Evolutionary conservation across 2,329 filamentous ascomycete genomes (phyloP), one percentile per base, ranked within the genome.

Genomic region (Fusarium setosum): DNA sequence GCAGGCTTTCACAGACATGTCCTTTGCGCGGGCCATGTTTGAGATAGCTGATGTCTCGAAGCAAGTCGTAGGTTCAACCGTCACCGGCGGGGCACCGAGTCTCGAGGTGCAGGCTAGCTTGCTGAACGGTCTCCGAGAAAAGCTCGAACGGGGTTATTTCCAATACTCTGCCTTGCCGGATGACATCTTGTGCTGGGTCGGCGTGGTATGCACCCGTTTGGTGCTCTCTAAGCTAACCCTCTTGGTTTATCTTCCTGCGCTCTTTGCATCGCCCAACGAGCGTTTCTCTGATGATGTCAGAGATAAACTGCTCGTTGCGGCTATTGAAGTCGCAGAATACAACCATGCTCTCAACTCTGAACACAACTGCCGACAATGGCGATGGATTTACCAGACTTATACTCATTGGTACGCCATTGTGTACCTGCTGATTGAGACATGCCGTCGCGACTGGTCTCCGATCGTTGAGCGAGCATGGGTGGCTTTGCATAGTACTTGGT

Each of bases 361-460:
- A 55, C 74, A 77, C 3, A 77, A 75, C 15, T 81, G 79, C 52
- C 80, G 79, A 10, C 82, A 83, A 44, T 88, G 84, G 82, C 83
- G 84, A 17, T 89, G 86, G 86, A 75, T 87, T 6, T 88, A 86
- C 72, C 83, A 87, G 66, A 86, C 84, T 0, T 88, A 87, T 69
- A 85, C 82, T 1, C 85, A 88, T 59, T 88, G 86, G 84, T 81
- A 88, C 63, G 84, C 86, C 5, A 81, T 88, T 4, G 84, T 85
- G 1, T 88, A 85, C 64, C 76, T 87, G 1, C 67, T 88, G 24
- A 78, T 88, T 12, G 84, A 87, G 67, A 74, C 83, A 1, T 81
- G 79, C 13, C 80, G 80, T 4, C 76, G 81, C 0, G 76, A 79
- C 2, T 84, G 82, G 81, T 81, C 81, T 11, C 75, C 82, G 2